Conservation (phyloP, 2,329 filamentous ascomycete genomes). For the Penicillium janthinellum region DNA sequence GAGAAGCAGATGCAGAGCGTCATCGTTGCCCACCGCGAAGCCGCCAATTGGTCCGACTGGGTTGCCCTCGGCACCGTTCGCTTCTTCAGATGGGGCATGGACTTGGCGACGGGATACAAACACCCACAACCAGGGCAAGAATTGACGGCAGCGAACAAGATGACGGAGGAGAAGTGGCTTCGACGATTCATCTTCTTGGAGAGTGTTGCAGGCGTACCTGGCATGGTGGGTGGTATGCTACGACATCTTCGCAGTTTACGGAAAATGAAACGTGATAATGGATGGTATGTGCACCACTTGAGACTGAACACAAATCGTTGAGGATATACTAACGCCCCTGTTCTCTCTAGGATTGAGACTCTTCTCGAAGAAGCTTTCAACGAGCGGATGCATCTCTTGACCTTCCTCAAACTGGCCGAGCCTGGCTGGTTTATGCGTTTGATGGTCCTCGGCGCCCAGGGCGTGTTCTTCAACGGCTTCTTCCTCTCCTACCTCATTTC, state of each 20-base stretch:
- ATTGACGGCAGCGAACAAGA: conserved; percentile 59
- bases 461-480: conserved; percentile 93
- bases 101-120: conserved; percentile 76
- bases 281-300: conserved; percentile 59
- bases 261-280: conserved; percentile 87
- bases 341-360: conserved; percentile 73
- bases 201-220: conserved; percentile 89
- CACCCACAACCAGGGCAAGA: conserved; percentile 61
- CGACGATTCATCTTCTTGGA: conserved; percentile 91
- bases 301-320: not conserved
- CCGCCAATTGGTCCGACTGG: conserved; percentile 73
- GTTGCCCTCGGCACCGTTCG: conserved; percentile 76
- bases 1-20: conserved; percentile 76
- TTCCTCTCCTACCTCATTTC: conserved; percentile 87
- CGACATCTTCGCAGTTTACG: conserved; percentile 83
- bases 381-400: conserved; percentile 89
- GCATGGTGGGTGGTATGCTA: conserved; percentile 96
- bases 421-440: conserved; percentile 87
- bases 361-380: conserved; percentile 89
- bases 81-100: conserved; percentile 75
- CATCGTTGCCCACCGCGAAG: conserved; percentile 73
- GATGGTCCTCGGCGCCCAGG: conserved; percentile 89
- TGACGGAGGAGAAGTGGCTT: conserved; percentile 87
- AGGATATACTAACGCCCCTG: not conserved
- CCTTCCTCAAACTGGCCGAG: conserved; percentile 88